phyloP scores from a whole-genome alignment of 345 rosid species.

The Odontarrhena argentea region DNA sequence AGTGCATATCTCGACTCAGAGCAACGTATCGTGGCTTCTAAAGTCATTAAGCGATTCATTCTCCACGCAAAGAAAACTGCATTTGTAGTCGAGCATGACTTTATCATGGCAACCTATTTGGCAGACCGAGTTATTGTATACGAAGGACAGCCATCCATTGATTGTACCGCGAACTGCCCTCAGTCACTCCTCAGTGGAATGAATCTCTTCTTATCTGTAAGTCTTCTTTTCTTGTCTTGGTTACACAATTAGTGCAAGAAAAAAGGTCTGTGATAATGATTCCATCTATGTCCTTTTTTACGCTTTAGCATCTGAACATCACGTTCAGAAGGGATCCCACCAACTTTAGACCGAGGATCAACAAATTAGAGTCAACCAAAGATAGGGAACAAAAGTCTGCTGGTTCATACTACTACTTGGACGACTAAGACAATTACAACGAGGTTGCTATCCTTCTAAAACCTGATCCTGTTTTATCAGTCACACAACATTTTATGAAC shows the following conservation, averaged over 20 bases:
- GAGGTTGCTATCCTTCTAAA: constrained; percentile 27
- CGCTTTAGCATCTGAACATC: constrained; percentile 80
- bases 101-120: constrained; percentile 94
- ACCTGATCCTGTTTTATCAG: neutral
- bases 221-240: constrained; percentile 33
- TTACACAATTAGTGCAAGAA: neutral
- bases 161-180: constrained; percentile 90
- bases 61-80: constrained; percentile 99
- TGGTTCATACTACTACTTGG: constrained; percentile 91
- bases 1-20: constrained; percentile 99
- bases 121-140: constrained; percentile 95
- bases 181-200: constrained; percentile 95
- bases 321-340: constrained; percentile 97
- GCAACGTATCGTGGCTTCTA: constrained; percentile 98
- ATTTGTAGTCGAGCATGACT: constrained; percentile 98
- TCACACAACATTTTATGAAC: constrained; percentile 12
- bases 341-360: constrained; percentile 91
- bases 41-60: constrained; percentile 96
- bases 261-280: constrained; percentile 16
- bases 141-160: constrained; percentile 88
- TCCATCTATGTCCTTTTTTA: neutral
- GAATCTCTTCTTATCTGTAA: constrained; percentile 96
- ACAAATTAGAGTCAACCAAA: constrained; percentile 90
- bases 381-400: constrained; percentile 97
- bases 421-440: constrained; percentile 49